These are phyloP conservation scores for Trichaptum fuscoviolaceum DNA, from an alignment of 768 basidiomycete species.

Conservation along the genomic window DNA sequence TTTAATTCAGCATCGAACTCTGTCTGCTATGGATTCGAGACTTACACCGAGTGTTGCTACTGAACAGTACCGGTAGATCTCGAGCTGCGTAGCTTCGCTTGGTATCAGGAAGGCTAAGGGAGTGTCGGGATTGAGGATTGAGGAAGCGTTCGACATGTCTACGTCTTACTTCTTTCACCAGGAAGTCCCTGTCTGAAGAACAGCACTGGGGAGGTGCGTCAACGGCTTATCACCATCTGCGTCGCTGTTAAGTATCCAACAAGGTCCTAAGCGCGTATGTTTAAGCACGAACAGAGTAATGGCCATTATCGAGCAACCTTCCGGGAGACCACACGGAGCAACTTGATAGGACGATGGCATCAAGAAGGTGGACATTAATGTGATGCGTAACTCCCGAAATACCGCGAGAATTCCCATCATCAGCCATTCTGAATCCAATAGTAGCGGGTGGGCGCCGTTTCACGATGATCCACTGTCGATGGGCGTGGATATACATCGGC, in stretches of 20 bases:
- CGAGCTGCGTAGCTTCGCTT: conserved; percentile 21
- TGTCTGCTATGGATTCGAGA: neutral
- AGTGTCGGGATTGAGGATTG: conserved; percentile 26
- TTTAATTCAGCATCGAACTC: neutral
- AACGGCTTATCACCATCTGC: neutral
- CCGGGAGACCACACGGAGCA: neutral
- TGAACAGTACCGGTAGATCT: conserved; percentile 25
- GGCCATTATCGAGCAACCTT: no score
- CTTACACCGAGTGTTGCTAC: conserved; percentile 23
- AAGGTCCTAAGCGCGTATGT: no score
- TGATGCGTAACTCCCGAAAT: neutral
- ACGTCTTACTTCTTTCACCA: neutral
- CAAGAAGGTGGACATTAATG: neutral
- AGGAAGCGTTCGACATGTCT: neutral
- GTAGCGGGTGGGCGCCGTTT: neutral
- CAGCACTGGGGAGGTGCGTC: neutral
- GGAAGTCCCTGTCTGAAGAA: neutral
- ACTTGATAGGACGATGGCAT: neutral
- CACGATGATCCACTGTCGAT: neutral
- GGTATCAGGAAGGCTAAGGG: conserved; percentile 27
- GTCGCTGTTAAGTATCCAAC: neutral
- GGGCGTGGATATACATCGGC: neutral
- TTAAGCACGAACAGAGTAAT: no score
- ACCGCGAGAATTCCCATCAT: neutral
- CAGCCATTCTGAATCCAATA: neutral